Base-by-base conservation (phyloP, 768 basidiomycete species). In the Clathrus columnatus region DNA sequence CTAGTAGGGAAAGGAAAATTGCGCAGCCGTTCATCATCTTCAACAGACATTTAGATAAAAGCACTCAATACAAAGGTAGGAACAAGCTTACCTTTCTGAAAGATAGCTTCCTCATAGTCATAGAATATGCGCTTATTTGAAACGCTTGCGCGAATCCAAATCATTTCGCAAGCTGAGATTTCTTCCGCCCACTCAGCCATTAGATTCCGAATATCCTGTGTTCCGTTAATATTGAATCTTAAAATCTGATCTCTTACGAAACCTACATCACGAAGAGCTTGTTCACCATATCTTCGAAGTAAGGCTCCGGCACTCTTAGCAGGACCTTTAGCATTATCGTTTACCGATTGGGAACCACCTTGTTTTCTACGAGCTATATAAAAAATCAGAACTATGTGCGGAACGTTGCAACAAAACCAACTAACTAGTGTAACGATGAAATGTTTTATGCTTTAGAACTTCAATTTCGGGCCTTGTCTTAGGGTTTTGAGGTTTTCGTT, bases 391-490 rank as follows among this genome's bases (percentile, higher is more conserved):
- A 46, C 45, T 23, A 44, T 21, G 56, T 48, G 50, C 18, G 26
- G 18, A 29, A 8, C n/a, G n/a, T n/a, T 50, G 14, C 24, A 44
- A 14, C 30, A 16, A 41, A 23, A 43, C 2, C n/a, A n/a, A 77
- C 90, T 62, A 61, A 96, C 94, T 98, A 0, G 96, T 99, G 68
- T 99, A 99, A 1, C 96, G 84, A 69, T 99, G 96, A 67, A 97
- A 98, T 1, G 96, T 98, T 70, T 98, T 99, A 64, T 93, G 91
- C 60, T 75, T 74, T 42, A 99, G 60, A 1, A 98, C 79, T 64
- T 93, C 91, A 0, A 80, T 82, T 53, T 92, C 89, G 2, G 85
- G 77, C 67, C 81, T 88, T 18, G 84, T 79, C 57, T 76, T 84
- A 16, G 68, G n/a, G n/a, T n/a, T n/a, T n/a, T n/a, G n/a, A n/a